Base-by-base conservation (phyloP, 2,329 filamentous ascomycete genomes). In the Endoconidiophora laricicola region DNA sequence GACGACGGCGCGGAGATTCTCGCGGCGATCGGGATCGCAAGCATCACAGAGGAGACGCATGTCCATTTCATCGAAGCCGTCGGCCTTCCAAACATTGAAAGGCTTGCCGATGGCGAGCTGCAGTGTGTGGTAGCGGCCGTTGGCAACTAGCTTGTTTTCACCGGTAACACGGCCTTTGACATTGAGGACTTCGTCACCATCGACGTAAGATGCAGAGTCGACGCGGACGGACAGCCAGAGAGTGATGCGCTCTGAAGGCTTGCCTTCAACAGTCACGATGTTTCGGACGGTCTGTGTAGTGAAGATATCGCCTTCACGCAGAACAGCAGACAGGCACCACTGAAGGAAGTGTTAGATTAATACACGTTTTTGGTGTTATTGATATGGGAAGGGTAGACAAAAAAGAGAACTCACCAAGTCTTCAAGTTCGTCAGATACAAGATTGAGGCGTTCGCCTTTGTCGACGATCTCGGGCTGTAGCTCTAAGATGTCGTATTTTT, bases 21-120 rank as follows among this genome's bases (percentile, higher is more conserved):
- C 87, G 54, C 83, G 79, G 59, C 81, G 80, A 56, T 86, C 81
- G 57, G 84, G 78, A 58, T 85, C 80, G 12, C 90, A 73, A 1
- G 87, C 82, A 62, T 94, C 86, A 51, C 76, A 71, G 9, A 98
- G 73, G 43, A 84, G 81, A 53, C 84, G 79, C 44, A 82, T 69
- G 3, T 88, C 85, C 9, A 98, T 79, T 57, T 83, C 88, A 64
- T 98, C 91, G 91, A 91, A 98, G 40, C 87, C 65, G 49, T 64
- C 81, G 6, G 78, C 68, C 66, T 96, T 96, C 67, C 87, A 83
- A 6, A 98, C 63, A 5, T 84, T 90, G 58, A 96, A 96, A 46
- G 87, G 81, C 40, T 88, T 76, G 59, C 91, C 79, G 52, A 94
- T 71, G 62, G 95, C 90, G 43, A 98, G 73, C 57, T 95, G 90